phyloP scores from a whole-genome alignment of 345 rosid genomes.

The Lepidium africanum region DNA sequence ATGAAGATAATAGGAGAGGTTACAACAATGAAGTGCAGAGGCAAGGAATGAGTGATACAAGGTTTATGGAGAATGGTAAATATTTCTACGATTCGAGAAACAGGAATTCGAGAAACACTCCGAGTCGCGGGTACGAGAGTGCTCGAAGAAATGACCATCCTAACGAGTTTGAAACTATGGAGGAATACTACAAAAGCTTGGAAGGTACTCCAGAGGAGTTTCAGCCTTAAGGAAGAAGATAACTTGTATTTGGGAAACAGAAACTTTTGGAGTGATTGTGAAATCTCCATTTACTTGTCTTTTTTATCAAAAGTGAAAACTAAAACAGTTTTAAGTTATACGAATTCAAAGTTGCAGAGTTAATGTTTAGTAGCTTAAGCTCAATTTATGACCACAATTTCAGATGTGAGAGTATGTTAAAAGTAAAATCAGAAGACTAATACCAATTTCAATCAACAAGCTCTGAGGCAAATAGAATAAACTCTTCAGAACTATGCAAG shows the following conservation, averaged over 20 bases:
- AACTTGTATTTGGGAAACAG: not conserved
- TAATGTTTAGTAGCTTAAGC: not conserved
- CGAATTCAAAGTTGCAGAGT: conserved; percentile 4
- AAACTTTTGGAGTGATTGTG: conserved; percentile 6
- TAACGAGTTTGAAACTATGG: conserved; percentile 52
- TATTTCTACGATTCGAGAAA: conserved; percentile 24
- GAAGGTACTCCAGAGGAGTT: conserved; percentile 30
- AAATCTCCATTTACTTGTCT: conserved; percentile 1
- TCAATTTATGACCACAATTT: not conserved
- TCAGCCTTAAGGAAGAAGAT: conserved; percentile 30
- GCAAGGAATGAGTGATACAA: conserved; percentile 64
- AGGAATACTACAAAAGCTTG: conserved; percentile 39
- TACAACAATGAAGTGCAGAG: conserved; percentile 30
- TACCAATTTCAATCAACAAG: not conserved
- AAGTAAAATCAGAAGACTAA: not conserved
- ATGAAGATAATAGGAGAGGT: conserved; percentile 16
- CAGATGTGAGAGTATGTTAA: not conserved
- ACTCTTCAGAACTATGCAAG: not conserved
- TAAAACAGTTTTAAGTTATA: conserved; percentile 2
- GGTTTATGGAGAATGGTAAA: conserved; percentile 45
- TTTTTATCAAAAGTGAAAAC: conserved; percentile 2
- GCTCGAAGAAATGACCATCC: conserved; percentile 15
- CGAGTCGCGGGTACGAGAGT: conserved; percentile 7
- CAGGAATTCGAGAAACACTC: conserved; percentile 5
- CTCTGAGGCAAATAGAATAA: not conserved